These are phyloP conservation scores for Volvariella volvacea DNA, from an alignment of 1,284 basidiomycete genomes.

Conservation along the genomic window DNA sequence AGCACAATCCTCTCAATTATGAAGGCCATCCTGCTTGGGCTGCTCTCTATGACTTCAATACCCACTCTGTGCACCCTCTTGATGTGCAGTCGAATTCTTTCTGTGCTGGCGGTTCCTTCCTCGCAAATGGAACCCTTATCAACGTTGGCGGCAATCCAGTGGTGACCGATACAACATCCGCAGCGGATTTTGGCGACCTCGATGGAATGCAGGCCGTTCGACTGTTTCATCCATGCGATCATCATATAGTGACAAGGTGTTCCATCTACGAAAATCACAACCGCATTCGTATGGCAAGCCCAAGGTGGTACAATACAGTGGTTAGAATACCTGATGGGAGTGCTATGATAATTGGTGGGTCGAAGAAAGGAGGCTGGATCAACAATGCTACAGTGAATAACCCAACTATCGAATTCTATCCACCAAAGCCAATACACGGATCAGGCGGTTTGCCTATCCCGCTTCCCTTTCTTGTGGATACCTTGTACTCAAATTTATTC, in stretches of 20 bases:
- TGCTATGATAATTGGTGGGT: slow-evolving; percentile 77
- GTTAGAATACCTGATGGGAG: slow-evolving; percentile 69
- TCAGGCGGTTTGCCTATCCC: slow-evolving; percentile 59
- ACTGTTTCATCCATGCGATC: slow-evolving; percentile 64
- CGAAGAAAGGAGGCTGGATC: slow-evolving; percentile 75
- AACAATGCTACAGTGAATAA: slow-evolving; percentile 75
- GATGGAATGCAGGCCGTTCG: slow-evolving; percentile 73
- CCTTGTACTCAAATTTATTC: slow-evolving; percentile 77
- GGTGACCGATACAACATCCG: slow-evolving; percentile 50
- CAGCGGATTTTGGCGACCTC: slow-evolving; percentile 70
- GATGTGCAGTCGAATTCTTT: slow-evolving; percentile 77
- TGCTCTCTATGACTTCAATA: slow-evolving; percentile 62
- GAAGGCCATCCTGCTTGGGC: slow-evolving; percentile 76
- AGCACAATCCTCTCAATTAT: slow-evolving; percentile 72
- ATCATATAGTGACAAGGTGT: slow-evolving; percentile 41
- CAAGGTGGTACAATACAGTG: slow-evolving; percentile 75
- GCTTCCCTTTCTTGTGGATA: slow-evolving; percentile 61
- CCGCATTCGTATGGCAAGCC: slow-evolving; percentile 59
- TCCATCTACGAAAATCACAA: slow-evolving; percentile 60
- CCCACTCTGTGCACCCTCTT: slow-evolving; percentile 57
- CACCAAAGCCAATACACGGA: slow-evolving; percentile 63
- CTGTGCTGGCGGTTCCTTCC: slow-evolving; percentile 77
- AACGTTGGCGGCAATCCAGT: slow-evolving; percentile 77
- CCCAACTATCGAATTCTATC: slow-evolving; percentile 76
- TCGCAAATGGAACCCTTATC: slow-evolving; percentile 68